These are phyloP conservation scores for Verticillium klebahnii DNA, from an alignment of 2,329 filamentous ascomycete genomes.

Conservation along the genomic window DNA sequence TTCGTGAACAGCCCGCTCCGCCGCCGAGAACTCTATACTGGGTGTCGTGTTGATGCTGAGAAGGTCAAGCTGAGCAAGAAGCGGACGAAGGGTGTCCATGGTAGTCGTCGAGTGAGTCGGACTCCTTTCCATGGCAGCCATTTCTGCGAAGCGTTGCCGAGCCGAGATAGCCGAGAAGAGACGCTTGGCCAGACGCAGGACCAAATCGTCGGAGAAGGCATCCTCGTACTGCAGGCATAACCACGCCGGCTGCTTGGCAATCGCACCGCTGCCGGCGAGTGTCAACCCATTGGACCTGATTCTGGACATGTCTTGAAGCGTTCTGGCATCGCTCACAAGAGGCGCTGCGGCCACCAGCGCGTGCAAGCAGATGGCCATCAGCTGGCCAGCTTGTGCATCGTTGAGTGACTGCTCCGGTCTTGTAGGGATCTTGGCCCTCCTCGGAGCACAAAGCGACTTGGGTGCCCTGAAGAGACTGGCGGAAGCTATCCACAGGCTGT, in stretches of 20 bases:
- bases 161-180: conserved; percentile 53
- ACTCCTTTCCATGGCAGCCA: conserved; percentile 30
- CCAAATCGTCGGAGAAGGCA: conserved; percentile 56
- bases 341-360: conserved; percentile 57
- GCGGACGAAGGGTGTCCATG: conserved; percentile 39
- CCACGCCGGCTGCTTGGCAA: conserved; percentile 39
- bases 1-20: conserved; percentile 52
- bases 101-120: conserved; percentile 24
- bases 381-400: conserved; percentile 44
- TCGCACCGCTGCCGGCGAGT: conserved; percentile 39
- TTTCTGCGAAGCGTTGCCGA: conserved; percentile 44
- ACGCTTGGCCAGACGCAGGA: conserved; percentile 53
- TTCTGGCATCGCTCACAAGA: conserved; percentile 38
- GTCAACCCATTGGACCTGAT: conserved; percentile 51
- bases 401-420: conserved; percentile 31
- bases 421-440: conserved; percentile 29
- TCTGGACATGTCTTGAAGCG: conserved; percentile 56
- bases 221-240: conserved; percentile 60
- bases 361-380: conserved; percentile 59
- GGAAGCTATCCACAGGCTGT: conserved; percentile 60
- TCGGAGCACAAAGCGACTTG: conserved; percentile 32
- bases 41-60: conserved; percentile 39
- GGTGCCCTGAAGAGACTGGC: conserved; percentile 55
- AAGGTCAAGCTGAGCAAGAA: conserved; percentile 51
- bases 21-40: conserved; percentile 41